phyloP scores from a whole-genome alignment of 2,329 filamentous ascomycete genomes.

The Corynespora cassiicola region DNA sequence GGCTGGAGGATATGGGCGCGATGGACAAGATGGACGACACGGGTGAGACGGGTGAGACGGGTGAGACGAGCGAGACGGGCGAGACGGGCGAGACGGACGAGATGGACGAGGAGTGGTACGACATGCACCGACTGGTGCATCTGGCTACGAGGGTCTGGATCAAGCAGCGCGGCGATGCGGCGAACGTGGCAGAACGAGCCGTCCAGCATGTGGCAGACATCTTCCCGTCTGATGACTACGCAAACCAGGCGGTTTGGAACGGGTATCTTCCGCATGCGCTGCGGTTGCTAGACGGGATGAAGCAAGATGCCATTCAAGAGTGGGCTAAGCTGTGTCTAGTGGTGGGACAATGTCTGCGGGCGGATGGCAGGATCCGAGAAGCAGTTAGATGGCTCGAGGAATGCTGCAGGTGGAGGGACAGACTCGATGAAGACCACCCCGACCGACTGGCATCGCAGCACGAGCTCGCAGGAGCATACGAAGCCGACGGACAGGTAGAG shows the following conservation, averaged over 20 bases:
- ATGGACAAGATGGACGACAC: too few species aligned
- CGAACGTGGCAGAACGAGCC: slow-evolving; percentile 6
- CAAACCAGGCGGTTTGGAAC: slow-evolving; percentile 15
- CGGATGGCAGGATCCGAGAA: slow-evolving; percentile 14
- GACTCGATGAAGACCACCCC: too few species aligned
- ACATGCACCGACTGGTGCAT: slow-evolving; percentile 22
- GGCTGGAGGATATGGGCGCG: too few species aligned
- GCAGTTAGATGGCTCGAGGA: slow-evolving; percentile 18
- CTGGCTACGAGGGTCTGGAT: slow-evolving; percentile 22
- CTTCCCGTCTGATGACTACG: slow-evolving; percentile 15
- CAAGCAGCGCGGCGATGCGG: slow-evolving; percentile 2
- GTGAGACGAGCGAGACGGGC: too few species aligned
- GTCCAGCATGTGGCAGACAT: slow-evolving; percentile 11
- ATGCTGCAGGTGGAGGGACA: slow-evolving; percentile 9
- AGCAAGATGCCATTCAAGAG: slow-evolving; percentile 4
- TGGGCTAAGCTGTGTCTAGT: slow-evolving; percentile 9
- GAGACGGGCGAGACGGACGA: neutral
- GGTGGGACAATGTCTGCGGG: slow-evolving; percentile 14
- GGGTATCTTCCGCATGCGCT: slow-evolving; percentile 19
- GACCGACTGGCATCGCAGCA: slow-evolving; percentile 10
- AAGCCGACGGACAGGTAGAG: too few species aligned
- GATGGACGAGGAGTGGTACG: slow-evolving; percentile 11
- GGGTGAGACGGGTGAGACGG: too few species aligned
- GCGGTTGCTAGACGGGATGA: slow-evolving; percentile 10
- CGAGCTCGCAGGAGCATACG: slow-evolving; percentile 7